phyloP scores from a whole-genome alignment of 768 basidiomycete genomes.

The Suillus bovinus region DNA sequence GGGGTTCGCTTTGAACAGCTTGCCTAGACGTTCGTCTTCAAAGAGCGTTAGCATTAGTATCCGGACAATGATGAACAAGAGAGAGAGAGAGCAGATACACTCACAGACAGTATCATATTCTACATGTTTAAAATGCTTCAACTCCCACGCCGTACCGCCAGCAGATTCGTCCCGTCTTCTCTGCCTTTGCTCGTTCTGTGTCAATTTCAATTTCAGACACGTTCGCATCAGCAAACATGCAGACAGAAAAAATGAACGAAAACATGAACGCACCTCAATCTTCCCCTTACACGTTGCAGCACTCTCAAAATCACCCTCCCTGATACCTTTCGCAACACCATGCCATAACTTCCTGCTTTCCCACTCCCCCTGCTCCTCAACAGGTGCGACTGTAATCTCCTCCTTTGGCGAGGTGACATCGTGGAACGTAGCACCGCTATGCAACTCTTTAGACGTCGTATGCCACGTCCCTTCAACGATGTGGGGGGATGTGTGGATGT shows the following conservation, averaged over 20 bases:
- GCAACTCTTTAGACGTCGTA: conserved; percentile 52
- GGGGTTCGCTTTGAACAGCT: conserved; percentile 59
- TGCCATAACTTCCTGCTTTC: conserved; percentile 88
- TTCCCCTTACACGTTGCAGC: conserved; percentile 85
- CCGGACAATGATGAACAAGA: neutral
- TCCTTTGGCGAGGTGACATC: conserved; percentile 75
- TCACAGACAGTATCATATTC: conserved; percentile 73
- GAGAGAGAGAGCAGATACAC: conserved; percentile 27
- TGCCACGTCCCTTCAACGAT: conserved; percentile 84
- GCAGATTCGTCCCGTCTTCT: conserved; percentile 79
- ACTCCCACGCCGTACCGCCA: conserved; percentile 68
- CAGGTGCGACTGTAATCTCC: conserved; percentile 64
- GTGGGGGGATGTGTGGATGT: conserved; percentile 43
- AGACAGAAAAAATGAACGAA: neutral
- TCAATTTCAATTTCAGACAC: neutral
- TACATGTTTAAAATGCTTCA: conserved; percentile 75
- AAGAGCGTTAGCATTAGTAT: neutral
- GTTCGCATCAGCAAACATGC: neutral
- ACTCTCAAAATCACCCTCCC: conserved; percentile 88
- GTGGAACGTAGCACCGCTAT: conserved; percentile 61
- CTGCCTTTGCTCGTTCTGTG: conserved; percentile 90
- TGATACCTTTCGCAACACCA: conserved; percentile 86
- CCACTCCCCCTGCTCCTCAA: conserved; percentile 72
- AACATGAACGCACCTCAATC: conserved; percentile 57
- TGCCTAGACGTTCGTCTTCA: conserved; percentile 67